These are phyloP conservation scores for Eimeria praecox DNA, from an alignment of 169 alveolate species.

Conservation along the genomic window DNA sequence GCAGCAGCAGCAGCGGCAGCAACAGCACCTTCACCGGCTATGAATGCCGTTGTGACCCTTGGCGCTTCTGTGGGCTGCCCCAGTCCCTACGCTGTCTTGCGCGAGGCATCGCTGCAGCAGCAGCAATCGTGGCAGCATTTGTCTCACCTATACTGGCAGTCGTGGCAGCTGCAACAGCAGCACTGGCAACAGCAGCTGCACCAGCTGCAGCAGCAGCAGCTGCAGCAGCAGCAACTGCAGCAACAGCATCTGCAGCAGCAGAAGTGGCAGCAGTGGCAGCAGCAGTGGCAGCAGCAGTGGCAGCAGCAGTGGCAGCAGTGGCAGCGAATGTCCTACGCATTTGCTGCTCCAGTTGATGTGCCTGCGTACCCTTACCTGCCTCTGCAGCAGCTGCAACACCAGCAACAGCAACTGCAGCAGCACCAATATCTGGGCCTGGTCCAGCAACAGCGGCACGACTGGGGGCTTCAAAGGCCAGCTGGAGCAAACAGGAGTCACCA, in stretches of 20 bases:
- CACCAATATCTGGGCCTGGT: conserved; percentile 23
- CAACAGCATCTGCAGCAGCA: background rate
- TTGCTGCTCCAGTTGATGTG: conserved; percentile 40
- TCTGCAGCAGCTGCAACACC: conserved; percentile 54
- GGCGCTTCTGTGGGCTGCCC: conserved; percentile 36
- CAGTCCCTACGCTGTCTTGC: conserved; percentile 44
- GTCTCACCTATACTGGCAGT: conserved; percentile 39
- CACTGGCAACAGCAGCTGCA: conserved; percentile 39
- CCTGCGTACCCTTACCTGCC: conserved; percentile 34
- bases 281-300: conserved; percentile 62
- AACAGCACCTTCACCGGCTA: background rate
- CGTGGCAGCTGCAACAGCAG: conserved; percentile 54
- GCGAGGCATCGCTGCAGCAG: conserved; percentile 56
- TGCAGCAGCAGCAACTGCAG: conserved; percentile 16
- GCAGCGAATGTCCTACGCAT: conserved; percentile 38
- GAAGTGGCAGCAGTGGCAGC: background rate
- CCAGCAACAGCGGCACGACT: conserved; percentile 43
- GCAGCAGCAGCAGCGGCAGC: conserved; percentile 1
- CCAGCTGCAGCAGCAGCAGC: background rate
- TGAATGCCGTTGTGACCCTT: conserved; percentile 18
- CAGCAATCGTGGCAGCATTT: conserved; percentile 40
- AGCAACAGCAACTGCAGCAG: conserved; percentile 27
- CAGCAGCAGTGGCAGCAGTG: conserved; percentile 64
- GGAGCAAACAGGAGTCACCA: conserved; percentile 26
- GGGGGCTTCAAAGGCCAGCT: conserved; percentile 65